Percentiles rank a stretch among this genome's conserved stretches.
Evolutionary conservation across 345 rosid species (phyloP).

Genomic region (Raphanus sativus): DNA sequence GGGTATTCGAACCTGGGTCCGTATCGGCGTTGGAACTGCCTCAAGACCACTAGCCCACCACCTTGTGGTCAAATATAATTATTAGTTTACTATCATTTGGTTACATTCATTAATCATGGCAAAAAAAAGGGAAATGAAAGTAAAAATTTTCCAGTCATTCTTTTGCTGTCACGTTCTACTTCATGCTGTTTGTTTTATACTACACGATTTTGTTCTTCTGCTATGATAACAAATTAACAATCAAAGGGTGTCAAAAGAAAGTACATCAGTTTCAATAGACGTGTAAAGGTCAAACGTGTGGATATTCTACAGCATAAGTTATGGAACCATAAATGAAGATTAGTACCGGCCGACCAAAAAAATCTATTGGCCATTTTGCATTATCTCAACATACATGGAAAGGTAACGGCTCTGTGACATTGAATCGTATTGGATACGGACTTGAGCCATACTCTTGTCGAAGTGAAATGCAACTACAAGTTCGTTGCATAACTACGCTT

Average conservation of each 20-base stretch:
- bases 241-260: background rate
- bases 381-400: background rate
- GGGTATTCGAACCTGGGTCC: too few relatives aligned
- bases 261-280: background rate
- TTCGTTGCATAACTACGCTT: background rate
- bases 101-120: background rate
- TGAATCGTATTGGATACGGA: constrained; percentile 11
- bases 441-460: background rate
- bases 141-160: background rate
- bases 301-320: background rate
- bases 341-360: constrained; percentile 19
- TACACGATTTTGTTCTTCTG: background rate
- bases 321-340: constrained; percentile 16
- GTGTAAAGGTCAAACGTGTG: background rate
- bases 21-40: too few relatives aligned
- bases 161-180: background rate
- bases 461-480: background rate
- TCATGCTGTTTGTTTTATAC: background rate
- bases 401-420: background rate
- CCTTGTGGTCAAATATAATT: too few relatives aligned
- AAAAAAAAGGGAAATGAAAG: background rate
- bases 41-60: too few relatives aligned
- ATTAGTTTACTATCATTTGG: background rate
- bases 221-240: background rate
- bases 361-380: constrained; percentile 6